Evolutionary conservation across 805 yeast genomes (phyloP).

Genomic region (Metschnikowia kofuensis): DNA sequence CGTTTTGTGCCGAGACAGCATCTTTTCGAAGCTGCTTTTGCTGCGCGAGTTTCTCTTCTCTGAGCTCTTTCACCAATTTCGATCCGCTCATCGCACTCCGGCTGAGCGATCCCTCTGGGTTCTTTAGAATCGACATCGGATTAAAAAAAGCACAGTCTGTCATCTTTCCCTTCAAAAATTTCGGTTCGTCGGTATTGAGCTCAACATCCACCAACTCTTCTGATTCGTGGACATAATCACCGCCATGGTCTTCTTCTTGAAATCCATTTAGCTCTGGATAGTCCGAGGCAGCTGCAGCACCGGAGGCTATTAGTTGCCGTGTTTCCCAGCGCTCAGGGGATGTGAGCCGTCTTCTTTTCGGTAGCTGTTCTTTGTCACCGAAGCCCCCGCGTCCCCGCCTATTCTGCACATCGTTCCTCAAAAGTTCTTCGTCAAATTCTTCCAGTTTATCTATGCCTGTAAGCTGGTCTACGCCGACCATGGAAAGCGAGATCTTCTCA

Average conservation of each 20-base stretch:
- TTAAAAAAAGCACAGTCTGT: slow-evolving; percentile 34
- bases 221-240: slow-evolving; percentile 22
- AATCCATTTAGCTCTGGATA: slow-evolving; percentile 54
- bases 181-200: slow-evolving; percentile 64
- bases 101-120: slow-evolving; percentile 76
- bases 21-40: slow-evolving; percentile 45
- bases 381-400: slow-evolving; percentile 12
- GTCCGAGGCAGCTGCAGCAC: slow-evolving; percentile 64
- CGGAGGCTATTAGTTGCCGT: slow-evolving; percentile 76
- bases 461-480: slow-evolving; percentile 70
- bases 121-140: slow-evolving; percentile 58
- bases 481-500: slow-evolving; percentile 51
- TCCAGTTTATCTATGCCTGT: slow-evolving; percentile 48
- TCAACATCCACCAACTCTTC: slow-evolving; percentile 68
- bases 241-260: slow-evolving; percentile 21
- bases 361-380: slow-evolving; percentile 9
- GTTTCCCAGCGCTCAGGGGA: slow-evolving; percentile 93
- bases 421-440: slow-evolving; percentile 14
- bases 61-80: slow-evolving; percentile 57
- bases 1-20: slow-evolving; percentile 10
- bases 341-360: slow-evolving; percentile 47
- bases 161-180: slow-evolving; percentile 61
- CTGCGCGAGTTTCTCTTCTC: slow-evolving; percentile 54
- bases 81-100: slow-evolving; percentile 79
- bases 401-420: slow-evolving; percentile 1